Evolutionary conservation across 73 alveolate species (phyloP).

Genomic region (Paramecium sonneborni): DNA sequence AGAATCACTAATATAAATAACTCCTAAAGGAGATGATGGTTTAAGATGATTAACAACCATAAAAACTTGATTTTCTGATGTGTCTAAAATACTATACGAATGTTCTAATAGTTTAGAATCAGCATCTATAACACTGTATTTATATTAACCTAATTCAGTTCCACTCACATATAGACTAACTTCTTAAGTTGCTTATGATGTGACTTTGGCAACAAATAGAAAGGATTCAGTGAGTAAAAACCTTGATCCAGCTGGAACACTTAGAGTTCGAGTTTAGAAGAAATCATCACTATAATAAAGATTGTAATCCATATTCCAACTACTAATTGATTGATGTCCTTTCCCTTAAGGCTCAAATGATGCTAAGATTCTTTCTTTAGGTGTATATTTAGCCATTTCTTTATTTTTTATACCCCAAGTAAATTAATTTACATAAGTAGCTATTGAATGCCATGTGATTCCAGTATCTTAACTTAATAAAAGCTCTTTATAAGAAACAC

Average conservation of each 20-base stretch:
- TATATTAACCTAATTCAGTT: neutral
- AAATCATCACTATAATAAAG: constrained; percentile 82
- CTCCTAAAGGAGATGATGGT: constrained; percentile 72
- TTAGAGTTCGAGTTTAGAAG: constrained; percentile 69
- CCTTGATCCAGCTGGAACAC: constrained; percentile 80
- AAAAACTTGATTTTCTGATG: constrained; percentile 87
- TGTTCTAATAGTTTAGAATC: constrained; percentile 66
- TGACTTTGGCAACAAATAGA: constrained; percentile 83
- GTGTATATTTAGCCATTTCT: constrained; percentile 61
- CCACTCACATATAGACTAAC: constrained; percentile 77
- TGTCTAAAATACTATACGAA: constrained; percentile 83
- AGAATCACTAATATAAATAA: constrained; percentile 82
- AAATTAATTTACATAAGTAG: constrained; percentile 88
- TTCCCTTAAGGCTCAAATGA: constrained; percentile 67
- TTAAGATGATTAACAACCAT: constrained; percentile 77
- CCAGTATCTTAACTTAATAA: constrained; percentile 78
- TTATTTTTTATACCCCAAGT: constrained; percentile 83
- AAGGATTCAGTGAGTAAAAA: constrained; percentile 81
- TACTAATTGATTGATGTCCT: constrained; percentile 67
- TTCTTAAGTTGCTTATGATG: constrained; percentile 65
- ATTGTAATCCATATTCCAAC: constrained; percentile 71
- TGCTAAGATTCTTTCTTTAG: constrained; percentile 67
- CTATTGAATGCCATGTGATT: constrained; percentile 69
- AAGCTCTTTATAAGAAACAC: constrained; percentile 71
- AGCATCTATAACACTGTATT: neutral